A percentile compares a stretch with the other conserved stretches of the same genome.
These are phyloP conservation scores for Anthracocystis walkeri DNA, from an alignment of 1,284 basidiomycete species.

Conservation along the genomic window DNA sequence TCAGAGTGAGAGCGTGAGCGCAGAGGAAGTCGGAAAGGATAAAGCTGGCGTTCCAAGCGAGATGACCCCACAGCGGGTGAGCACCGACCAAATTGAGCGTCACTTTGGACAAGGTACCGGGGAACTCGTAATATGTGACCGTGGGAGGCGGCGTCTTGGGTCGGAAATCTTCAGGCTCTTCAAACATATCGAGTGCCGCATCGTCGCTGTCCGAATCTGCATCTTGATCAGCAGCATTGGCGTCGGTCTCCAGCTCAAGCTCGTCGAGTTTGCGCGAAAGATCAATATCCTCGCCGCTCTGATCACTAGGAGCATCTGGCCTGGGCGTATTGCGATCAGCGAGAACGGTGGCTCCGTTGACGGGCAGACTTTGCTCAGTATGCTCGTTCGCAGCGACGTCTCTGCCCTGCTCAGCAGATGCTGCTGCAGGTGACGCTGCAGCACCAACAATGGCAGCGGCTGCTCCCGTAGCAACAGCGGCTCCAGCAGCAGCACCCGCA, in stretches of 20 bases:
- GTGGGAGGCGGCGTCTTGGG: slow-evolving; percentile 66
- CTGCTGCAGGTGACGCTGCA: slow-evolving; percentile 12
- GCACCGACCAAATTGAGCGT: slow-evolving; percentile 81
- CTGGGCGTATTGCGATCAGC: slow-evolving; percentile 14
- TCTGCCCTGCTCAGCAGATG: background rate
- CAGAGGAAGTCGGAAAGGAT: slow-evolving; percentile 69
- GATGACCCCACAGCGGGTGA: slow-evolving; percentile 91
- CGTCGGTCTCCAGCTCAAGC: slow-evolving; percentile 22
- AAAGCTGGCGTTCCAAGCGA: slow-evolving; percentile 77
- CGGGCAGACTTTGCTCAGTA: background rate
- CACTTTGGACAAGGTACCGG: slow-evolving; percentile 37
- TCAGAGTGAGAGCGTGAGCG: slow-evolving; percentile 71
- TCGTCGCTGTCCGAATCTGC: slow-evolving; percentile 6
- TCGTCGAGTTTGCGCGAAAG: slow-evolving; percentile 36
- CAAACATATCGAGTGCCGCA: slow-evolving; percentile 57
- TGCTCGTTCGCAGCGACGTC: background rate
- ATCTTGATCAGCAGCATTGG: slow-evolving; percentile 1
- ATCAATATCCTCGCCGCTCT: slow-evolving; percentile 17
- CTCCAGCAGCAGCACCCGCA: slow-evolving; percentile 16
- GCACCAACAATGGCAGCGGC: slow-evolving; percentile 32
- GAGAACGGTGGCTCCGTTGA: background rate
- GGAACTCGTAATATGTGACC: slow-evolving; percentile 47
- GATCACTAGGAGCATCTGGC: slow-evolving; percentile 27
- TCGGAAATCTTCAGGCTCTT: slow-evolving; percentile 64
- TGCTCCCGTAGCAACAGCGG: slow-evolving; percentile 15